phyloP scores from a whole-genome alignment of 768 basidiomycete species.

The Leccinum pellstonianum region DNA sequence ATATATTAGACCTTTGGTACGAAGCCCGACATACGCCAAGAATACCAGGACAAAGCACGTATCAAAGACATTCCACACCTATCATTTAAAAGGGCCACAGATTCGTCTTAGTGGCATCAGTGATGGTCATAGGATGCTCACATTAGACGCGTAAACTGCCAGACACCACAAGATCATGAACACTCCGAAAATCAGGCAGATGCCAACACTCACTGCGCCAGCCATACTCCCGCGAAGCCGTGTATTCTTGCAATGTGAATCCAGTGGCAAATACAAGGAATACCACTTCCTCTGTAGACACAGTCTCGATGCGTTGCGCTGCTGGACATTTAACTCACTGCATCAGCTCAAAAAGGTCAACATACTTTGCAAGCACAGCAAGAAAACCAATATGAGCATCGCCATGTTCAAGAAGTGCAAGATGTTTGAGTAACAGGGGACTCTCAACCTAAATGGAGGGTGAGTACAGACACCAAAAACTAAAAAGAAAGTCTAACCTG shows the following conservation, averaged over 20 bases:
- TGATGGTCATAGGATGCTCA: slow-evolving; percentile 29
- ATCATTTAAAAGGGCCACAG: slow-evolving; percentile 5
- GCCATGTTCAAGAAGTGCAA: slow-evolving; percentile 80
- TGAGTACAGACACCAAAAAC: neutral
- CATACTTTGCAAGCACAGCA: slow-evolving; percentile 75
- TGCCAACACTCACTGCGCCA: slow-evolving; percentile 70
- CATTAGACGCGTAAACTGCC: slow-evolving; percentile 81
- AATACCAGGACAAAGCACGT: slow-evolving; percentile 71
- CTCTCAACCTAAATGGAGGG: slow-evolving; percentile 55
- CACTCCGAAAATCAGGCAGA: neutral
- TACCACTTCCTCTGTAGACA: slow-evolving; percentile 63
- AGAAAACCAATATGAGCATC: slow-evolving; percentile 63
- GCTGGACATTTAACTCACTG: slow-evolving; percentile 7
- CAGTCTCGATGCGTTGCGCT: slow-evolving; percentile 55
- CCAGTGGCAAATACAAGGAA: slow-evolving; percentile 78
- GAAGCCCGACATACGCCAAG: slow-evolving; percentile 61
- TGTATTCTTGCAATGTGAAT: slow-evolving; percentile 85
- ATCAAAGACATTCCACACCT: slow-evolving; percentile 94
- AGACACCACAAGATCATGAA: slow-evolving; percentile 2
- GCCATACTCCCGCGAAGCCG: slow-evolving; percentile 81
- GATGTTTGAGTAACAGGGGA: slow-evolving; percentile 76
- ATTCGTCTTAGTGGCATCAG: neutral
- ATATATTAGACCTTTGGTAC: slow-evolving; percentile 58
- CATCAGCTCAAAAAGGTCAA: slow-evolving; percentile 1
- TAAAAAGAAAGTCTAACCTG: slow-evolving; percentile 39